These are phyloP conservation scores for Cyphellophora europaea DNA, from an alignment of 2,329 filamentous ascomycete species.

Conservation along the genomic window DNA sequence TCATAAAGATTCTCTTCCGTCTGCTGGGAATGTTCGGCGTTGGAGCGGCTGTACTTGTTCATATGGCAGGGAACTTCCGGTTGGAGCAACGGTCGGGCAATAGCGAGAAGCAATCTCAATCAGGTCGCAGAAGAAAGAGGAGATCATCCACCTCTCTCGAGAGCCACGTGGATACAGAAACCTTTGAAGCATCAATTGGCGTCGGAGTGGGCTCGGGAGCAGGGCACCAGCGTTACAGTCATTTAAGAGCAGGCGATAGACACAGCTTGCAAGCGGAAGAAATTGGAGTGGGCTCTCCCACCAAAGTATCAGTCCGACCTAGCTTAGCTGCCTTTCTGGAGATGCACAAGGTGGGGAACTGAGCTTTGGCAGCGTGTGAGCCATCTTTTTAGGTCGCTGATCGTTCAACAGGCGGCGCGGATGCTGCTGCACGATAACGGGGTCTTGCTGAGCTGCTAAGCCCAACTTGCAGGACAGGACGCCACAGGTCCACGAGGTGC, in stretches of 20 bases:
- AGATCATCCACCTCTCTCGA: conserved; percentile 4
- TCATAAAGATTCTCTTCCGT: conserved; percentile 19
- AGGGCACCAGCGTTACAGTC: not conserved
- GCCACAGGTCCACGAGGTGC: too few relatives aligned
- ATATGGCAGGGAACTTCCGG: conserved; percentile 6
- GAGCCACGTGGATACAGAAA: conserved; percentile 13
- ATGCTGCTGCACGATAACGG: not conserved
- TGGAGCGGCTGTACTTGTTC: conserved; percentile 16
- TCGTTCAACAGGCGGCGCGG: not conserved
- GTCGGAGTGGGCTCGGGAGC: not conserved
- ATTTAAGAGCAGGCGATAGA: not conserved
- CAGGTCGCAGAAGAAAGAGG: not conserved
- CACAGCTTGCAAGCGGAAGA: not conserved
- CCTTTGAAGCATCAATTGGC: not conserved
- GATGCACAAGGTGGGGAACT: not conserved
- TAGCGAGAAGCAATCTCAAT: conserved; percentile 15
- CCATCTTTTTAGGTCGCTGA: not conserved
- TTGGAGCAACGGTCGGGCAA: conserved; percentile 1
- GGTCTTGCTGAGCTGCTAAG: too few relatives aligned
- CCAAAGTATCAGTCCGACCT: not conserved
- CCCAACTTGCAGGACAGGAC: too few relatives aligned
- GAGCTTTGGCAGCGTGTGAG: not conserved
- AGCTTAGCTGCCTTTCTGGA: not conserved
- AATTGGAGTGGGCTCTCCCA: not conserved
- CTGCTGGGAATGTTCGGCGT: conserved; percentile 12